Evolutionary conservation across 495 filamentous ascomycete genomes (phyloP), one percentile per base, ranked within the genome.

Genomic region (Penicillium manginii): DNA sequence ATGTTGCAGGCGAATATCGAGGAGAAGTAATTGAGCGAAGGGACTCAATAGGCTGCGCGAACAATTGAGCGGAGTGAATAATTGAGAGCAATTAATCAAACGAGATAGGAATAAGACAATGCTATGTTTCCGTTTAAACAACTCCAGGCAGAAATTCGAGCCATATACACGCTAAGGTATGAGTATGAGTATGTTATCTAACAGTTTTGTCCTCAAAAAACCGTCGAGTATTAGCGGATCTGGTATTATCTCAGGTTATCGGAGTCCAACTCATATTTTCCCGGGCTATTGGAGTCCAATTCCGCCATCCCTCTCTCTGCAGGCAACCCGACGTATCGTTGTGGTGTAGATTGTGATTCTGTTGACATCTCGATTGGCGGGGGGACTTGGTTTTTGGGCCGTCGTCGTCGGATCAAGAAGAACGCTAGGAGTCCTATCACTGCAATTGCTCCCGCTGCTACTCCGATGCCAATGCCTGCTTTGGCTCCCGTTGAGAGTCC

Each of bases 381-480:
- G 2, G 35, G 15, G 4, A 2, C 3, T n/a, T 12, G 12, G 35
- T 39, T 39, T 4, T n/a, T n/a, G 10, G 35, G 2, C 35, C 40
- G 40, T 19, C 17, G 14, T 7, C 51, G 51, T 12, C 51, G 51
- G 8, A 53, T 5, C 12, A 40, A 23, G 35, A 53, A 18, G 31
- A 53, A 42, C 11, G n/a, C 37, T 12, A 53, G 51, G 12, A 29
- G 17, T 23, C n/a, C 19, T 22, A 53, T 15, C 15, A 53, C 7
- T 10, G 29, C 0, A 40, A 42, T 43, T n/a, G 12, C 59, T 9
- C 54, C 47, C 15, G 26, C 17, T 3, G 59, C 43, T 0, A 54
- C 54, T 14, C 60, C 55, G 19, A 55, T 26, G 11, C 51, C 51
- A 29, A 53, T 42, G 2, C 51, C 51, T 10, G 21, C 35, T 19